Evolutionary conservation across 148 eudicot genomes (phyloP), one percentile per base, ranked within the genome.

Genomic region (Amaranthus hypochondriacus): DNA sequence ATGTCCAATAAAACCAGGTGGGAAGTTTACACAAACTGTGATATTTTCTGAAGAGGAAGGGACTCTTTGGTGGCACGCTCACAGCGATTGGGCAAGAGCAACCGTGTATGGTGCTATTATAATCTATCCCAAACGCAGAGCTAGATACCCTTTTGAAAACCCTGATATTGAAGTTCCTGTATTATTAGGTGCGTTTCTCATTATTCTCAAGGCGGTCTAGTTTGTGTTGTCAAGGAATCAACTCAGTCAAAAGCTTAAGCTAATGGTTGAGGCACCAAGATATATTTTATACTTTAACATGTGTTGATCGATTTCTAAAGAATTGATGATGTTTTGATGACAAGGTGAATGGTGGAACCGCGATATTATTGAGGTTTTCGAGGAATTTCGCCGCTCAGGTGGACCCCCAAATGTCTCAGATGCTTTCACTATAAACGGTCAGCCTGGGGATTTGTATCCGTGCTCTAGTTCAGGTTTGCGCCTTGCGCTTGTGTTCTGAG

Each of bases 41-140:
- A 71, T 70, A 39, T 28, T 80, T 9, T 50, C 81, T 0, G 73
- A 64, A 39, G 89, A 87, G 55, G 78, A 79, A 53, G 89, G 89
- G 10, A 86, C 89, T 5, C 10, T 86, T 8, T 84, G 87, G 89
- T 86, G 89, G 89, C 89, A 84, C 14, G 86, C 87, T 2, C 89
- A 87, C 39, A 87, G 87, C 44, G 81, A 76, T 4, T 85, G 85
- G 88, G 71, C 85, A 0, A 64, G 83, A 64, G 89, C 87, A 4
- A 83, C 89, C 4, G 78, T 83, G 0, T 75, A 83, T 67, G 86
- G 83, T 8, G 65, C 73, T 0, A 48, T 81, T n/a, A n/a, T 79
- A 52, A 77, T 79, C 13, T 66, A 72, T 54, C 88, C 88, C 0
- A 63, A 66, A 44, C 69, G 1, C 9, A 76, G 78, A 28, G 48